Evolutionary conservation across 257 asterid genomes (phyloP).

Genomic region (Rubia yunnanensis): DNA sequence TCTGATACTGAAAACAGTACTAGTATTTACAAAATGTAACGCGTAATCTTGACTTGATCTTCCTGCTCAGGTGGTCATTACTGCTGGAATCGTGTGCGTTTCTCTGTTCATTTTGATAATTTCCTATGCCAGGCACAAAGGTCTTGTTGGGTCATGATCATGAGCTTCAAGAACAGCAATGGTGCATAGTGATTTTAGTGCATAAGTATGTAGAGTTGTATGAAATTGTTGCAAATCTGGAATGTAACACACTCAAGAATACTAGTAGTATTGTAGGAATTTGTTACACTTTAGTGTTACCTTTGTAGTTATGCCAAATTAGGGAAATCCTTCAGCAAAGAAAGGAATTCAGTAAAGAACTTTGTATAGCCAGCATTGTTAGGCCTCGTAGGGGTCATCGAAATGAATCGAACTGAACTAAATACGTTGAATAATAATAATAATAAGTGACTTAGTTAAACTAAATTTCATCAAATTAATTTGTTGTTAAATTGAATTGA

Average conservation of each 20-base stretch:
- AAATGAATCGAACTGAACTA: too few relatives aligned
- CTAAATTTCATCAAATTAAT: too few relatives aligned
- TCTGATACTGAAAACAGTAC: not conserved
- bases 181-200: not conserved
- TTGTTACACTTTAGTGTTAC: not conserved
- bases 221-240: not conserved
- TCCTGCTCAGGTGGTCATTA: constrained; percentile 52
- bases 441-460: too few relatives aligned
- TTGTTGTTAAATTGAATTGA: too few relatives aligned
- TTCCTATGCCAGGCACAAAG: constrained; percentile 72
- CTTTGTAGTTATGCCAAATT: not conserved
- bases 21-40: not conserved
- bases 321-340: not conserved
- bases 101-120: constrained; percentile 54
- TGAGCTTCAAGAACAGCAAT: not conserved
- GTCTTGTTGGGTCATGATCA: constrained; percentile 16
- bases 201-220: not conserved
- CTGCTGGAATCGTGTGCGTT: constrained; percentile 43
- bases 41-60: not conserved
- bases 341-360: not conserved
- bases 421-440: too few relatives aligned
- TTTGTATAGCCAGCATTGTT: too few relatives aligned
- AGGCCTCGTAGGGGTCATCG: too few relatives aligned
- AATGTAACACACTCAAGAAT: not conserved
- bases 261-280: not conserved